A percentile compares a stretch with the other conserved stretches of the same genome.
Conservation (phyloP, 306 rosid genomes). For the Biancaea sappan region DNA sequence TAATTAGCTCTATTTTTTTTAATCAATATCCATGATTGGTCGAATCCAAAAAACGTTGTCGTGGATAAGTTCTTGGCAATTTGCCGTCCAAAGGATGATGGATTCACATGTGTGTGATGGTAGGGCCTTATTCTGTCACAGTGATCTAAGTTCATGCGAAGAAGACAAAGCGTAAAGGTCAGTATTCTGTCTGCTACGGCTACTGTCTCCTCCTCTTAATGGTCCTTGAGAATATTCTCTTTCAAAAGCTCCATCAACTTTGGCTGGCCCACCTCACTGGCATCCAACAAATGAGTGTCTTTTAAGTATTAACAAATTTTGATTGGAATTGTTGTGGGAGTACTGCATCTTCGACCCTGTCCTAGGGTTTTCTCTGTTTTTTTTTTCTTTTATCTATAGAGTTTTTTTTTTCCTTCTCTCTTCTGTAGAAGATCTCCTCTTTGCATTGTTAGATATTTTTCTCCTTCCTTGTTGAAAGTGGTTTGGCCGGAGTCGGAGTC, state of each 20-base stretch:
- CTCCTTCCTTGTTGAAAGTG: no score
- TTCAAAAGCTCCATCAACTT: background rate
- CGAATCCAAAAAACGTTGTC: background rate
- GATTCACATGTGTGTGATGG: background rate
- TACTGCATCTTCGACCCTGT: no score
- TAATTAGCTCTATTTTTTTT: no score
- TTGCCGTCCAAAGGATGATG: background rate
- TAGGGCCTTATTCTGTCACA: background rate
- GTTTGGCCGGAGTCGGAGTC: no score
- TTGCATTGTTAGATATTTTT: no score
- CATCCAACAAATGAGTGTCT: conserved; percentile 31
- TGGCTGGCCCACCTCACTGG: conserved; percentile 23
- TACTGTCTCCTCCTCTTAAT: background rate
- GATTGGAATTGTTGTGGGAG: no score
- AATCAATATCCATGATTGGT: background rate
- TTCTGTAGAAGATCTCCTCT: no score
- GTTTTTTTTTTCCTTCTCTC: no score
- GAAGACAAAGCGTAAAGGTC: background rate
- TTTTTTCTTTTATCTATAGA: no score
- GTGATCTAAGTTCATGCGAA: background rate
- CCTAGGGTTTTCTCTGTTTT: no score
- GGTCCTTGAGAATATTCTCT: conserved; percentile 28
- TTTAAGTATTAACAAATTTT: no score
- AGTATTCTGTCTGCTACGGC: background rate
- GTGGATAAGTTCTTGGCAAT: background rate